Evolutionary conservation across 2,329 filamentous ascomycete species (phyloP).

Genomic region (Microsporum canis): DNA sequence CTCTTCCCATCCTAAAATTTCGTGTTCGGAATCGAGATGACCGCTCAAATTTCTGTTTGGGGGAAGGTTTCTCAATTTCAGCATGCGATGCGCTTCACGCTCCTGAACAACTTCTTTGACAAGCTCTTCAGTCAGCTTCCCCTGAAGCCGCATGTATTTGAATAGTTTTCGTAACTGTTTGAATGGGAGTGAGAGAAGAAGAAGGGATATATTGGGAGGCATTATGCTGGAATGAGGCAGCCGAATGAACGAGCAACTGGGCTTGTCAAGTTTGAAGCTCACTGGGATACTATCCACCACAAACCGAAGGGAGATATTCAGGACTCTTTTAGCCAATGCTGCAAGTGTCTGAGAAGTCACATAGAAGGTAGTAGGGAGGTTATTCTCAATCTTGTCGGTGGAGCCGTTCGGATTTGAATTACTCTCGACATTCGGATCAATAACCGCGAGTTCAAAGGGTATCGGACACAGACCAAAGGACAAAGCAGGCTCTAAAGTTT

Average conservation of each 20-base stretch:
- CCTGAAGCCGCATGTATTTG: conserved; percentile 13
- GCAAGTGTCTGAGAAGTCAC: neutral
- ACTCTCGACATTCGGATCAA: neutral
- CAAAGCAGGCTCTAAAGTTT: conserved; percentile 22
- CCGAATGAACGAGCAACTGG: conserved; percentile 11
- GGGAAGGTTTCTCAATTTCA: neutral
- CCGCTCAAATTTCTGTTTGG: neutral
- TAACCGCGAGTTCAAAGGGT: conserved; percentile 16
- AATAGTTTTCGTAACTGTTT: conserved; percentile 17
- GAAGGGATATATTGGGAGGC: conserved; percentile 17
- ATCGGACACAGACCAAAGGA: conserved; percentile 19
- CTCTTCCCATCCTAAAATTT: conserved; percentile 1
- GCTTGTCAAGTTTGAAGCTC: conserved; percentile 19
- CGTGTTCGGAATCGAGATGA: neutral
- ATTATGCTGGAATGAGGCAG: conserved; percentile 7
- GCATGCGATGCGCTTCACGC: conserved; percentile 22
- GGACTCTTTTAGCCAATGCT: conserved; percentile 12
- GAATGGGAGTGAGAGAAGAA: conserved; percentile 23
- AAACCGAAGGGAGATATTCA: conserved; percentile 18
- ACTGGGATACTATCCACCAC: conserved; percentile 15
- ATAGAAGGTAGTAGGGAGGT: neutral
- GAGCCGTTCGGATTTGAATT: conserved; percentile 3
- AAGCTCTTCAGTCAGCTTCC: conserved; percentile 13
- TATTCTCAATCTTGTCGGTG: conserved; percentile 1
- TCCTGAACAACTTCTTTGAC: conserved; percentile 19